Conservation (phyloP, 768 basidiomycete species). For the Trametes cubensis region DNA sequence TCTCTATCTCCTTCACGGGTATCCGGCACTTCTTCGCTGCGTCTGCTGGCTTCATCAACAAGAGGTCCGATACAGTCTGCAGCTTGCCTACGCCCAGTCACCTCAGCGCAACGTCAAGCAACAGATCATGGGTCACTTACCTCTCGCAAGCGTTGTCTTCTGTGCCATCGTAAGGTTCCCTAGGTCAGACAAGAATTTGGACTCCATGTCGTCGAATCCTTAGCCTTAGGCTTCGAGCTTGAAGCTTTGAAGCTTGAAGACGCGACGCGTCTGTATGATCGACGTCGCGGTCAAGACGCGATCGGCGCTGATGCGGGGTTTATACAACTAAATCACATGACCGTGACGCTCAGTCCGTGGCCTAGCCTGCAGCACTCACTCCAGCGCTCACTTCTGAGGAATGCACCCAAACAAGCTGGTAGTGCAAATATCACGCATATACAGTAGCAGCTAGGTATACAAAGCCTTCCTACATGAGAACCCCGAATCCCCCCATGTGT, state of each 20-base stretch:
- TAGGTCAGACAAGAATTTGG: conserved; percentile 22
- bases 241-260: too few relatives aligned
- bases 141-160: conserved; percentile 41
- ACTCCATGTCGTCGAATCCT: conserved; percentile 24
- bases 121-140: conserved; percentile 28
- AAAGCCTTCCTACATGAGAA: neutral
- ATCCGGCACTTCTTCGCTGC: conserved; percentile 59
- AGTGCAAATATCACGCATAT: neutral
- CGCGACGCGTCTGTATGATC: conserved; percentile 10
- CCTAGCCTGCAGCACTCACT: too few relatives aligned
- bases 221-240: neutral
- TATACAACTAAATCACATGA: conserved; percentile 10
- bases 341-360: neutral
- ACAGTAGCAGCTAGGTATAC: neutral
- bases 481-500: neutral
- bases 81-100: conserved; percentile 22
- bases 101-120: too few relatives aligned
- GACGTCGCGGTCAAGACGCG: conserved; percentile 11
- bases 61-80: conserved; percentile 42
- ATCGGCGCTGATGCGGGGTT: conserved; percentile 14
- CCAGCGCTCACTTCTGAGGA: too few relatives aligned
- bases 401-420: too few relatives aligned
- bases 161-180: conserved; percentile 36
- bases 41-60: conserved; percentile 52
- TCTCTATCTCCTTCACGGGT: conserved; percentile 50